Conservation (phyloP, 2,329 filamentous ascomycete genomes). For the Fusarium anthophilum region DNA sequence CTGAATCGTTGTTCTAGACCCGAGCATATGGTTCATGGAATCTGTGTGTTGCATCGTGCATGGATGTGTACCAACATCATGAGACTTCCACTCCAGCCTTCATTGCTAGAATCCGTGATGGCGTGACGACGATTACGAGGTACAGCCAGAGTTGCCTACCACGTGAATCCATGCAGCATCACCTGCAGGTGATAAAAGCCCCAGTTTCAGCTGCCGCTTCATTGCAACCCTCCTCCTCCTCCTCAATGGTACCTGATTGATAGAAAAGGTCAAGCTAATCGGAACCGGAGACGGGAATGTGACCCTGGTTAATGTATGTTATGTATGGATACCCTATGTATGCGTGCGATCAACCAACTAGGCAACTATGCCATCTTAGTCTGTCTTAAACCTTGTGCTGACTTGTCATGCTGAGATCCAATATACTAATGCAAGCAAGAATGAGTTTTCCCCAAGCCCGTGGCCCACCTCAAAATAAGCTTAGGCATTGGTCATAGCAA, state of each 20-base stretch:
- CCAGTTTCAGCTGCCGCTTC: not conserved
- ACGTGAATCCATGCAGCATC: not conserved
- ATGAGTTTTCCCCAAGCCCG: not conserved
- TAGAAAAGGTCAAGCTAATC: not conserved
- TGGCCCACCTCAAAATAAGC: not conserved
- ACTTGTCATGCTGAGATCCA: not conserved
- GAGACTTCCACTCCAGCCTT: not conserved
- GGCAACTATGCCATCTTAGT: not conserved
- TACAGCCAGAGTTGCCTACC: not conserved
- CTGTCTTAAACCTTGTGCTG: not conserved
- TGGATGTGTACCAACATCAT: conserved; percentile 1
- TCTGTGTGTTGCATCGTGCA: not conserved
- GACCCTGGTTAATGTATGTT: not conserved
- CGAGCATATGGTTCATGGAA: not conserved
- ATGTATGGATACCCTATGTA: not conserved
- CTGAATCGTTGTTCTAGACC: not conserved
- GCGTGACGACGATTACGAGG: conserved; percentile 3
- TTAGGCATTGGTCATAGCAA: conserved; percentile 44
- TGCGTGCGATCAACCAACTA: not conserved
- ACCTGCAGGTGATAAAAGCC: not conserved
- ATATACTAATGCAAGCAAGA: not conserved
- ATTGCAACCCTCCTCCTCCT: not conserved
- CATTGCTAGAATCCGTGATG: conserved; percentile 9
- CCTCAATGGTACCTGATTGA: not conserved
- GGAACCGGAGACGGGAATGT: not conserved